These are phyloP conservation scores for Jasminum sambac DNA, from an alignment of 257 asterid genomes.

Conservation along the genomic window DNA sequence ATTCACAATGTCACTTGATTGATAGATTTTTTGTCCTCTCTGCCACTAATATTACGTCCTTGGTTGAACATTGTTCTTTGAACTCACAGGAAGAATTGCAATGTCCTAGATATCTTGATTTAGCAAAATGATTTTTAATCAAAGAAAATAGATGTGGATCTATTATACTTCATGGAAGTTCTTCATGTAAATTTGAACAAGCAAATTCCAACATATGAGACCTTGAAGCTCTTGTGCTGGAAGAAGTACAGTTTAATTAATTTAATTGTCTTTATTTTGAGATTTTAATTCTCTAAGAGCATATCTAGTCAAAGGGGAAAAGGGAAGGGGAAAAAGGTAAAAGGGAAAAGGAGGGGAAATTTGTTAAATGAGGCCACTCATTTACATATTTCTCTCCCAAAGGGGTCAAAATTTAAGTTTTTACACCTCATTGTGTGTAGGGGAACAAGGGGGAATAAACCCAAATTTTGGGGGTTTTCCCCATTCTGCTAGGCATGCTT, in stretches of 20 bases:
- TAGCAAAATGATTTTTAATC: constrained; percentile 6
- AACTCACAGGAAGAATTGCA: background rate
- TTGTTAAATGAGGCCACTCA: too few relatives aligned
- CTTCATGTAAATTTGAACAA: constrained; percentile 5
- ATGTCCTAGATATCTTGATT: background rate
- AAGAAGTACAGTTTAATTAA: background rate
- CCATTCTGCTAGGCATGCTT: too few relatives aligned
- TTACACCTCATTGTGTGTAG: too few relatives aligned
- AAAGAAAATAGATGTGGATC: constrained; percentile 3
- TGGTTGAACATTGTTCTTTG: constrained; percentile 4
- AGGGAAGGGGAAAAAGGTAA: too few relatives aligned
- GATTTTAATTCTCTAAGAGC: constrained; percentile 1
- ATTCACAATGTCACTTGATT: background rate
- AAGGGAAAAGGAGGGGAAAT: too few relatives aligned
- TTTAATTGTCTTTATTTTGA: background rate
- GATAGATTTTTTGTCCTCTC: constrained; percentile 6
- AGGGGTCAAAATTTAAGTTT: too few relatives aligned
- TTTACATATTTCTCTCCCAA: too few relatives aligned
- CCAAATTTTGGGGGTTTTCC: too few relatives aligned
- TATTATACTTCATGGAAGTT: constrained; percentile 2
- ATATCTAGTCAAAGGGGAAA: too few relatives aligned
- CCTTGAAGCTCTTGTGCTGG: constrained; percentile 20
- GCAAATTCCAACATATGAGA: constrained; percentile 16
- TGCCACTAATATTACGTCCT: background rate
- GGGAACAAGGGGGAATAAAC: too few relatives aligned